Conservation (phyloP, 1,139 yeast species). For the Pichia sp. region DNA sequence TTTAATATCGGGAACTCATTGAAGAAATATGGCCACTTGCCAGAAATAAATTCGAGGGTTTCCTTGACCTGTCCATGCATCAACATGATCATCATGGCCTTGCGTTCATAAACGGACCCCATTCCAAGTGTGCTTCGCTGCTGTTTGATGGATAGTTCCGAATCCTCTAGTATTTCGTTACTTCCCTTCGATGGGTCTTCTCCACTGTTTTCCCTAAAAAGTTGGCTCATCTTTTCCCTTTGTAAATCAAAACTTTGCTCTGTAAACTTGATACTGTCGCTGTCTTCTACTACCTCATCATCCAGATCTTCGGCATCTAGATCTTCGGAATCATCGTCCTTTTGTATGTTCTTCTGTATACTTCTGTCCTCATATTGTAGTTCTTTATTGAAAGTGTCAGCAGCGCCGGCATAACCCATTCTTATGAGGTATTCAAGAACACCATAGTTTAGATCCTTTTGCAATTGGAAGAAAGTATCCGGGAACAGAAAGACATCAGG, state of each 20-base stretch:
- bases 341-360: neutral
- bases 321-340: neutral
- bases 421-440: slow-evolving; percentile 12
- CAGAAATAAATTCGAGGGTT: slow-evolving; percentile 44
- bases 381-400: slow-evolving; percentile 7
- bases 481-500: slow-evolving; percentile 14
- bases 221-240: slow-evolving; percentile 2
- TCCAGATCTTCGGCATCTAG: neutral
- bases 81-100: slow-evolving; percentile 45
- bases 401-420: slow-evolving; percentile 17
- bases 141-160: neutral
- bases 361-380: neutral
- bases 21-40: slow-evolving; percentile 49
- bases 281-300: neutral
- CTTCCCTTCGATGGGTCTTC: neutral
- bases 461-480: slow-evolving; percentile 14
- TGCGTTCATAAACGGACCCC: slow-evolving; percentile 45
- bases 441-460: slow-evolving; percentile 10
- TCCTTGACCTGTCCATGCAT: slow-evolving; percentile 46
- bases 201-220: neutral
- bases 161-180: neutral
- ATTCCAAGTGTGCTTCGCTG: slow-evolving; percentile 34
- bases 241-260: neutral
- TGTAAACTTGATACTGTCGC: neutral
- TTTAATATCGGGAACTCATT: slow-evolving; percentile 56